A percentile compares a stretch with the other conserved stretches of the same genome.
Evolutionary conservation across 306 rosid species (phyloP).

Genomic region (Trifolium dubium): DNA sequence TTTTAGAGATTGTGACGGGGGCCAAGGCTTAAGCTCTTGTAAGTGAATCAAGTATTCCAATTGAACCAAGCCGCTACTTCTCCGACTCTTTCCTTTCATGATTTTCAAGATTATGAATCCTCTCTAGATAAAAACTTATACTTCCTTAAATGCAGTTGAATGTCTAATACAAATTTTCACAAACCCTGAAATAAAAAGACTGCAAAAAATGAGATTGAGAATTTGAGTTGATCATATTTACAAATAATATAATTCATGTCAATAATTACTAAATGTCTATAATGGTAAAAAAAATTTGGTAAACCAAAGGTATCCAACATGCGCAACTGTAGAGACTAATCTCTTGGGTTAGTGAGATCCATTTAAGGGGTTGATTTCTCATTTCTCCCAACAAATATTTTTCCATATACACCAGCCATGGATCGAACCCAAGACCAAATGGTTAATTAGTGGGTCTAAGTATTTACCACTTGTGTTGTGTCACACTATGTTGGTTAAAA

Average conservation of each 20-base stretch:
- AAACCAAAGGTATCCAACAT: too few species aligned
- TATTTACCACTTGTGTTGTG: too few species aligned
- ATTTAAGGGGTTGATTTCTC: too few species aligned
- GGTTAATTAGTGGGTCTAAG: too few species aligned
- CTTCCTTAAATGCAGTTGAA: conserved; percentile 45
- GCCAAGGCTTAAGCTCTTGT: conserved; percentile 96
- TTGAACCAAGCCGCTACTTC: conserved; percentile 59
- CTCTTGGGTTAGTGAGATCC: too few species aligned
- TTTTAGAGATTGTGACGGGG: conserved; percentile 81
- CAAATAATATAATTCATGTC: conserved; percentile 25
- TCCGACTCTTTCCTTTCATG: conserved; percentile 80
- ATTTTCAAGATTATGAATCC: conserved; percentile 26
- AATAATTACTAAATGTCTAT: background rate
- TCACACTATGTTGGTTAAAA: too few species aligned
- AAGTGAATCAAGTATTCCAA: conserved; percentile 69
- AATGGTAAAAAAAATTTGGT: too few species aligned
- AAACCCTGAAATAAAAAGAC: conserved; percentile 40
- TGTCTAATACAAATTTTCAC: conserved; percentile 30
- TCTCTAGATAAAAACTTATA: conserved; percentile 29
- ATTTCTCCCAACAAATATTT: too few species aligned
- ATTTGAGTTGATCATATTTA: conserved; percentile 2
- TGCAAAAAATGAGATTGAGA: conserved; percentile 24
- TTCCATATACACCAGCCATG: too few species aligned
- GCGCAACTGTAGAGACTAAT: too few species aligned
- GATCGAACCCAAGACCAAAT: too few species aligned